Percentiles rank a stretch among this genome's conserved stretches.
These are phyloP conservation scores for Penicillium vulpinum DNA, from an alignment of 2,329 filamentous ascomycete genomes.

Conservation along the genomic window DNA sequence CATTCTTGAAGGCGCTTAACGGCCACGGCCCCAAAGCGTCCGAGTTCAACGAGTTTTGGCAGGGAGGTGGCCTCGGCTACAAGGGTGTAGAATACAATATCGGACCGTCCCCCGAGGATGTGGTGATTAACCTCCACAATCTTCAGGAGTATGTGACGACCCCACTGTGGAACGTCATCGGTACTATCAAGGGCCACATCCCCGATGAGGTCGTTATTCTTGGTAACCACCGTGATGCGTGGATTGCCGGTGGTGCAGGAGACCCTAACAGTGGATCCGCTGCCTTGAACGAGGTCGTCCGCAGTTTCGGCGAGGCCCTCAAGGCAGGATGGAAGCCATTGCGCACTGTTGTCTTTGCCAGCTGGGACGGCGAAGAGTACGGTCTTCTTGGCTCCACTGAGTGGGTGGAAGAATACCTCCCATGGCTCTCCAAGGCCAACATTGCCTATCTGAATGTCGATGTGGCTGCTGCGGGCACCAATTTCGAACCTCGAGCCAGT, in stretches of 20 bases:
- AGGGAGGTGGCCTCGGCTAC: conserved; percentile 70
- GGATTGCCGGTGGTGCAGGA: conserved; percentile 80
- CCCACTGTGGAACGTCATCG: conserved; percentile 87
- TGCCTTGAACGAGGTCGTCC: conserved; percentile 74
- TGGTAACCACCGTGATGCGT: conserved; percentile 90
- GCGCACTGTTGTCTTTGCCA: conserved; percentile 88
- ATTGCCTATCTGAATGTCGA: conserved; percentile 88
- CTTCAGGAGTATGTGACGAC: conserved; percentile 80
- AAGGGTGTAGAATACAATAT: conserved; percentile 83
- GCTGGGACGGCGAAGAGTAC: conserved; percentile 83
- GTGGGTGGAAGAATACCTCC: conserved; percentile 87
- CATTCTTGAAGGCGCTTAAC: conserved; percentile 85
- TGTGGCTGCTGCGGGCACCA: conserved; percentile 65
- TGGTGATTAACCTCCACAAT: conserved; percentile 73
- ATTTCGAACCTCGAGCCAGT: conserved; percentile 67
- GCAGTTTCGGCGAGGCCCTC: conserved; percentile 70
- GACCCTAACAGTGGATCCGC: conserved; percentile 84
- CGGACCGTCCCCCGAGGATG: conserved; percentile 71
- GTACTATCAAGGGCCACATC: conserved; percentile 83
- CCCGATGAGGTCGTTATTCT: conserved; percentile 82
- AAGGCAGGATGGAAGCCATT: conserved; percentile 78
- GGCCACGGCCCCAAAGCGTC: conserved; percentile 77
- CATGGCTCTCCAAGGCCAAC: conserved; percentile 71
- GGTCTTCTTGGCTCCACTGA: conserved; percentile 83
- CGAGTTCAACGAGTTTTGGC: conserved; percentile 73